Percentiles rank a stretch among this genome's conserved stretches.
Evolutionary conservation across 306 rosid species (phyloP).

Genomic region (Fragaria vesca): DNA sequence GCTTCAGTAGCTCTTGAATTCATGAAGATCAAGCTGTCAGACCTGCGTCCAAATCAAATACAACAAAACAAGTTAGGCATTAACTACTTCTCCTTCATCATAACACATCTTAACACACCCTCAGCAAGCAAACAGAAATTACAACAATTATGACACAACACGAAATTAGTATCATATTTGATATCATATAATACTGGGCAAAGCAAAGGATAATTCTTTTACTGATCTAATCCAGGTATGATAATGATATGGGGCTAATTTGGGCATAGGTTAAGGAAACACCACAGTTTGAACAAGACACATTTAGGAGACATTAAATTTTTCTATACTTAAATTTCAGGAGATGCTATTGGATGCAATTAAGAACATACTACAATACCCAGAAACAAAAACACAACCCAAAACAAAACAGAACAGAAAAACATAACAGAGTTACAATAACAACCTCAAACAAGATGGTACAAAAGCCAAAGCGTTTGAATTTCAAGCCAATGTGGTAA

Average conservation of each 20-base stretch:
- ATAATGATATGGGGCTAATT: too few relatives aligned
- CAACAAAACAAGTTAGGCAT: background rate
- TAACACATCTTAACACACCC: background rate
- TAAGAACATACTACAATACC: background rate
- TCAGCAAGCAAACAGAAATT: background rate
- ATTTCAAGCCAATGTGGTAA: background rate
- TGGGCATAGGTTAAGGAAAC: too few relatives aligned
- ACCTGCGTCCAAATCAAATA: constrained; percentile 41
- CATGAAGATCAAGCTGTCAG: constrained; percentile 86
- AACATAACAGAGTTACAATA: background rate
- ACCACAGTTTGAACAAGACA: too few relatives aligned
- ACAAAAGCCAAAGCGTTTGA: background rate
- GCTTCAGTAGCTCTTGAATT: constrained; percentile 77
- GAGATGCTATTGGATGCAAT: background rate
- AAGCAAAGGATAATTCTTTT: background rate
- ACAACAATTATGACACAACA: background rate
- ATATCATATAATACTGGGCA: background rate
- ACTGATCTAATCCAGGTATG: background rate
- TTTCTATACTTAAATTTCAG: background rate
- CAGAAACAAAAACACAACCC: background rate
- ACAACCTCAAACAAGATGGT: background rate
- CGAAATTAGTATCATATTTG: background rate
- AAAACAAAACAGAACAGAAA: background rate
- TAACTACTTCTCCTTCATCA: background rate
- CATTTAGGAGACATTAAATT: too few relatives aligned